Conservation (phyloP, 352 stramenopile species). For the Phytophthora citrophthora region DNA sequence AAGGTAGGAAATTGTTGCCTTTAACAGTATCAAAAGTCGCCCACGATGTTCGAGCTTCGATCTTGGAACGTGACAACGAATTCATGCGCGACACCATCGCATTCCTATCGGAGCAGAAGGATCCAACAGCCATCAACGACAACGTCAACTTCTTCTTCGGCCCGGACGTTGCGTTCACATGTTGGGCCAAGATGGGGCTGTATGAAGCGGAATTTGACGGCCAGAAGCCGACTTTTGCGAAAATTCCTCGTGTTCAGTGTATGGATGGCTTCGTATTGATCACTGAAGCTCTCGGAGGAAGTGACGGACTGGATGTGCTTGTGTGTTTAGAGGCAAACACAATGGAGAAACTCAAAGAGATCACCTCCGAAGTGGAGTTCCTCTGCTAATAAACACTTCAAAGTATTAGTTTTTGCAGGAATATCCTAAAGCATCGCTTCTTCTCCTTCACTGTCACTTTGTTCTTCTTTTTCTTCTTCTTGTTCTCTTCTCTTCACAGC, state of each 20-base stretch:
- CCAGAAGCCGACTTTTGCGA: slow-evolving; percentile 34
- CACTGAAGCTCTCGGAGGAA: slow-evolving; percentile 40
- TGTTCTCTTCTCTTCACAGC: slow-evolving; percentile 27
- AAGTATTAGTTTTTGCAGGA: too few relatives aligned
- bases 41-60: slow-evolving; percentile 43
- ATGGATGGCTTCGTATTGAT: slow-evolving; percentile 58
- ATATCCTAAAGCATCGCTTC: slow-evolving; percentile 49
- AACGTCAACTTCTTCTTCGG: slow-evolving; percentile 64
- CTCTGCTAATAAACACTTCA: not conserved
- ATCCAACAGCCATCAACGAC: slow-evolving; percentile 44
- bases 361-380: slow-evolving; percentile 9
- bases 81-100: slow-evolving; percentile 63
- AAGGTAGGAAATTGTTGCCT: not conserved
- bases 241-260: slow-evolving; percentile 39
- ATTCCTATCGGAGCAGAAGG: slow-evolving; percentile 43
- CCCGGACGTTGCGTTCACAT: slow-evolving; percentile 61
- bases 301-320: slow-evolving; percentile 26
- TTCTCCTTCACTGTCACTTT: slow-evolving; percentile 36
- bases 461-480: slow-evolving; percentile 19
- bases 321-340: slow-evolving; percentile 25
- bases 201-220: slow-evolving; percentile 60
- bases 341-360: slow-evolving; percentile 19
- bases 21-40: slow-evolving; percentile 32
- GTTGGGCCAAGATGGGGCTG: slow-evolving; percentile 59
- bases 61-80: slow-evolving; percentile 43